These are phyloP conservation scores for Colletotrichum kahawae DNA, from an alignment of 2,329 filamentous ascomycete genomes.

Conservation along the genomic window DNA sequence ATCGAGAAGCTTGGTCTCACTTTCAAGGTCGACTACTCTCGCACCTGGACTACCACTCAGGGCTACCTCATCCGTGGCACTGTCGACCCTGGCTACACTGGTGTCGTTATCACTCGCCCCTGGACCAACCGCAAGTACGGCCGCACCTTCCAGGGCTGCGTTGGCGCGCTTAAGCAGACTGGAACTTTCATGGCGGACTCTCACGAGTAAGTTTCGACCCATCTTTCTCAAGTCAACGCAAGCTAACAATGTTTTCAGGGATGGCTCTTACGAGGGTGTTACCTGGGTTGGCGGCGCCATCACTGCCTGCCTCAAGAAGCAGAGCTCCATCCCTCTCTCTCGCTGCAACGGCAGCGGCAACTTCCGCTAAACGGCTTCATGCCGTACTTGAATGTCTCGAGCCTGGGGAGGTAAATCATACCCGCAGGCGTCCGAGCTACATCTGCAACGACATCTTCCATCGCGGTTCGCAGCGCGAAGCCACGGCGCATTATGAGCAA, in stretches of 20 bases:
- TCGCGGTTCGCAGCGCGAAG: neutral
- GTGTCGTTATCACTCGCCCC: conserved; percentile 10
- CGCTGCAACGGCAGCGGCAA: neutral
- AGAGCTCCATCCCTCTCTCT: neutral
- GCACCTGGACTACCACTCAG: conserved; percentile 9
- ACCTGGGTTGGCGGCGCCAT: conserved; percentile 10
- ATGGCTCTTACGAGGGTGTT: conserved; percentile 13
- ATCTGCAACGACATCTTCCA: neutral
- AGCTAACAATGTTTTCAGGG: neutral
- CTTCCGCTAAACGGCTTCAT: neutral
- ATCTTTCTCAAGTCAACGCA: neutral
- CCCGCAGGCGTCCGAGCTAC: neutral
- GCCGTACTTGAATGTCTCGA: neutral
- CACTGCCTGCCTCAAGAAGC: conserved; percentile 8
- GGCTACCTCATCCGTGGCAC: conserved; percentile 10
- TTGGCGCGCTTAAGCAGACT: conserved; percentile 1
- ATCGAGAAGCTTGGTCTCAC: conserved; percentile 3
- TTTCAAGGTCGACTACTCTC: neutral
- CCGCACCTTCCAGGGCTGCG: conserved; percentile 15
- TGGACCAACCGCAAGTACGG: conserved; percentile 19
- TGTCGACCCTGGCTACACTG: conserved; percentile 5
- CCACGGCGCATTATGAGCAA: neutral
- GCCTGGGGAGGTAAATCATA: neutral
- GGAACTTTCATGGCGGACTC: conserved; percentile 16
- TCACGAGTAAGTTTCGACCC: neutral